A percentile compares a stretch with the other conserved stretches of the same genome.
These are phyloP conservation scores for Eudorina sp. DNA, from an alignment of 139 green algal genomes.

Conservation along the genomic window DNA sequence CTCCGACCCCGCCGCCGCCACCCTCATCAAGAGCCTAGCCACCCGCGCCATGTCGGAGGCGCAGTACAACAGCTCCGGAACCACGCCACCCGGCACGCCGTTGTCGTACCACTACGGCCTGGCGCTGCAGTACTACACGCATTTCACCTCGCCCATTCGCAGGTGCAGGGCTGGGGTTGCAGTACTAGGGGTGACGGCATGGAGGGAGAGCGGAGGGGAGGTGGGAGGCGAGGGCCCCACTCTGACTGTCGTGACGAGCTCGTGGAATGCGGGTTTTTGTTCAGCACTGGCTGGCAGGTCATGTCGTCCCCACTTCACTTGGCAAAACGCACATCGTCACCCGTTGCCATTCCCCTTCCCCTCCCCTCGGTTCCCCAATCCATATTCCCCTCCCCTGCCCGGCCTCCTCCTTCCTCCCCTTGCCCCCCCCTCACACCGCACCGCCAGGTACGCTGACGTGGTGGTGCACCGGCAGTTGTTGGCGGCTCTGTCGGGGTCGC, in stretches of 20 bases:
- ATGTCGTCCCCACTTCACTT: no score
- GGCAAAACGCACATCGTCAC: background rate
- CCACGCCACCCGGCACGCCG: slow-evolving; percentile 28
- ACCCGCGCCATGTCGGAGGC: slow-evolving; percentile 84
- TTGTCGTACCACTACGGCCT: slow-evolving; percentile 78
- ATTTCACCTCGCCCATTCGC: slow-evolving; percentile 89
- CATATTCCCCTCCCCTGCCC: no score
- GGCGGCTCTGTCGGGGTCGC: slow-evolving; percentile 54
- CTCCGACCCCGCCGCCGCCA: slow-evolving; percentile 35
- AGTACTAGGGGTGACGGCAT: no score
- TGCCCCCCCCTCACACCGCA: background rate
- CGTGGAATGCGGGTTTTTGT: background rate
- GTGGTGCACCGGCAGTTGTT: slow-evolving; percentile 73
- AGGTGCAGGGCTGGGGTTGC: slow-evolving; percentile 43
- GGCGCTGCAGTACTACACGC: slow-evolving; percentile 82
- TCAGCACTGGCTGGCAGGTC: background rate
- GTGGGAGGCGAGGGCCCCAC: no score
- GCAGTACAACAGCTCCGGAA: slow-evolving; percentile 75
- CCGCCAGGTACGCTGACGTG: slow-evolving; percentile 62
- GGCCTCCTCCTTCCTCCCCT: background rate
- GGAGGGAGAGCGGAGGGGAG: no score
- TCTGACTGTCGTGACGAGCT: no score
- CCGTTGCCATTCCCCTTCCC: background rate
- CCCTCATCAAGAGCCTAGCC: slow-evolving; percentile 57
- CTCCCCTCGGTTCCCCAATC: background rate